phyloP scores from a whole-genome alignment of 345 rosid genomes.

The Syzygium oleosum region DNA sequence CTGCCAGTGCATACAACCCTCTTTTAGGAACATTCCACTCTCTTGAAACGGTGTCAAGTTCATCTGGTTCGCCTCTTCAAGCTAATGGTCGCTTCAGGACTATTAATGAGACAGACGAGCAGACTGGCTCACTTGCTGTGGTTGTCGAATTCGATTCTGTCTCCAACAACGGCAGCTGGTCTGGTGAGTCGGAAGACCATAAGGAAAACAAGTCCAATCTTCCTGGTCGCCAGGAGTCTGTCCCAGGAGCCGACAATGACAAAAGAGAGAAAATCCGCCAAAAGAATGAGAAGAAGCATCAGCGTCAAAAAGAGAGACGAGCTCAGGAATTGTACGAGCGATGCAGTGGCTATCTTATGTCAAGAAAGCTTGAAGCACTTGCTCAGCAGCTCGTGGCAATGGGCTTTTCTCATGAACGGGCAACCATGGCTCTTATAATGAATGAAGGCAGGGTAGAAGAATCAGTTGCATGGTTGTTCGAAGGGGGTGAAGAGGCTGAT shows the following conservation, averaged over 20 bases:
- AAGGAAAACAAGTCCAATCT: slow-evolving; percentile 48
- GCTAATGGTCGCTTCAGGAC: slow-evolving; percentile 56
- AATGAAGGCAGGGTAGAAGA: slow-evolving; percentile 86
- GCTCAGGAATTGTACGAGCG: slow-evolving; percentile 82
- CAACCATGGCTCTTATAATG: slow-evolving; percentile 77
- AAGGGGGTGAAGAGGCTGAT: slow-evolving; percentile 60
- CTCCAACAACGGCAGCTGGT: slow-evolving; percentile 86
- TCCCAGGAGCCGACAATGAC: slow-evolving; percentile 71
- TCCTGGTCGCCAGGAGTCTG: slow-evolving; percentile 39
- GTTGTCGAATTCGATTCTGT: slow-evolving; percentile 70
- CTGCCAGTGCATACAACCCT: slow-evolving; percentile 75
- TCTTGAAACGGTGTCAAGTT: slow-evolving; percentile 38
- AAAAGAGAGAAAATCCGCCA: slow-evolving; percentile 83
- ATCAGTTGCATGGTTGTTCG: slow-evolving; percentile 79
- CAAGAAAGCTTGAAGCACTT: slow-evolving; percentile 75
- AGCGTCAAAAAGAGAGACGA: slow-evolving; percentile 85
- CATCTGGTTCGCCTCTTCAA: slow-evolving; percentile 43
- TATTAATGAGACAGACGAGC: slow-evolving; percentile 69
- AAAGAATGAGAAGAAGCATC: slow-evolving; percentile 90
- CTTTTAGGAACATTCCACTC: slow-evolving; percentile 65
- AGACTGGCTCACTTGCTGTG: slow-evolving; percentile 29
- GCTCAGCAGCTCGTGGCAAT: slow-evolving; percentile 79
- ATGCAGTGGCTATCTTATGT: slow-evolving; percentile 74
- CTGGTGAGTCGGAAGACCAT: slow-evolving; percentile 94
- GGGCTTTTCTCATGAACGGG: slow-evolving; percentile 82